Evolutionary conservation across 225 moss, liverwort and hornwort species (phyloP).

Genomic region (Physcomitrellopsis africana): DNA sequence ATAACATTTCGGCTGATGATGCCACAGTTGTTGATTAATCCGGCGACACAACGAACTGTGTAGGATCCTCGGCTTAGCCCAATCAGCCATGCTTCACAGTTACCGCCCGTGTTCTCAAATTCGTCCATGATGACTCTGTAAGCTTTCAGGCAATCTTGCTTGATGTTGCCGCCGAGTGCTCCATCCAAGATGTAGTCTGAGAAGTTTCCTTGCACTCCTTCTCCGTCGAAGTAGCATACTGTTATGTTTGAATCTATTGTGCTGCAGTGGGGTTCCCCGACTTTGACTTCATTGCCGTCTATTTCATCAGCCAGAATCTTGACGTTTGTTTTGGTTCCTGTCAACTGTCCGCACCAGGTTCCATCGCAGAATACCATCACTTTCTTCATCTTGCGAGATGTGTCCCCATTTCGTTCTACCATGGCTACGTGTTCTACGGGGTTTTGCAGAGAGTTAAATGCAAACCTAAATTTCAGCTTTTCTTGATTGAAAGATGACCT

Average conservation of each 20-base stretch:
- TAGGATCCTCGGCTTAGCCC: slow-evolving; percentile 55
- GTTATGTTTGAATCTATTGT: not conserved
- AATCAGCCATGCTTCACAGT: slow-evolving; percentile 56
- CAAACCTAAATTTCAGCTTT: too few relatives aligned
- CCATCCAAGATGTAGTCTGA: slow-evolving; percentile 56
- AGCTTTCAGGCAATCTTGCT: slow-evolving; percentile 29
- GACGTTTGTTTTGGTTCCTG: slow-evolving; percentile 48
- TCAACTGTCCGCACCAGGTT: slow-evolving; percentile 58
- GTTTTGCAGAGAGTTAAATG: too few relatives aligned
- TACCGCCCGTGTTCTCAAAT: slow-evolving; percentile 31
- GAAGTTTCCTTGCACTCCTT: slow-evolving; percentile 48
- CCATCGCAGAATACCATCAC: slow-evolving; percentile 57
- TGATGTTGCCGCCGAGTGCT: slow-evolving; percentile 40
- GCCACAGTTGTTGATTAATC: slow-evolving; percentile 58
- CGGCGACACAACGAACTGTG: slow-evolving; percentile 42
- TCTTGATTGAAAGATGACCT: too few relatives aligned
- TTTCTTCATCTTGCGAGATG: not conserved
- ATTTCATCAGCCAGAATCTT: slow-evolving; percentile 48
- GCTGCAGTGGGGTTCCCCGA: slow-evolving; percentile 8
- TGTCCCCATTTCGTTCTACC: not conserved
- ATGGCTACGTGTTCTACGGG: too few relatives aligned
- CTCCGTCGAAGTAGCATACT: slow-evolving; percentile 43
- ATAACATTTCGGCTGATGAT: slow-evolving; percentile 32
- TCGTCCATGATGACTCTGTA: slow-evolving; percentile 47
- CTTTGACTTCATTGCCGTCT: slow-evolving; percentile 5